Conservation (phyloP, 2,329 filamentous ascomycete species). For the Stachybotrys chlorohalonatus region DNA sequence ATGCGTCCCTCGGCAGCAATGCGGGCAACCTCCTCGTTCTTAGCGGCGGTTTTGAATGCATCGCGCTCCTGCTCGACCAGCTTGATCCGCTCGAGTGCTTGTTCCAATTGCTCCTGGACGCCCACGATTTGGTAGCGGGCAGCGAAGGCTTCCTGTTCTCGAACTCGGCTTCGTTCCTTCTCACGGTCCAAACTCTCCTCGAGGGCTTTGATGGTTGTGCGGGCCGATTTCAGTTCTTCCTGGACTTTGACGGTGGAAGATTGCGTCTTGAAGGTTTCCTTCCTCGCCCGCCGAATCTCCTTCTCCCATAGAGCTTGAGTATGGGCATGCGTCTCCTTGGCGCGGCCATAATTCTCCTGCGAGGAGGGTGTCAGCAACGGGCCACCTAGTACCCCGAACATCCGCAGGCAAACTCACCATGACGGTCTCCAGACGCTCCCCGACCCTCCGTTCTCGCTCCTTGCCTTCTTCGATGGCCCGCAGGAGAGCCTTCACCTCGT, state of each 20-base stretch:
- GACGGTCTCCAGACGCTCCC: constrained; percentile 57
- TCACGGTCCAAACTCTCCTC: constrained; percentile 55
- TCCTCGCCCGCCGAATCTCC: constrained; percentile 59
- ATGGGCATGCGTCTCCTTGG: constrained; percentile 60
- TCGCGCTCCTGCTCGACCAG: constrained; percentile 67
- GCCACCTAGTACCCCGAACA: neutral
- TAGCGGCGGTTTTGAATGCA: constrained; percentile 60
- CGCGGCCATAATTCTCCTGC: constrained; percentile 61
- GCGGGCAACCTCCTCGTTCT: constrained; percentile 64
- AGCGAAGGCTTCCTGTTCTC: constrained; percentile 62
- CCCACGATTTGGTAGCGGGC: constrained; percentile 57
- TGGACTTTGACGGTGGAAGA: constrained; percentile 62
- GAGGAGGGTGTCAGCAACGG: constrained; percentile 7
- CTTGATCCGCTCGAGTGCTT: constrained; percentile 53
- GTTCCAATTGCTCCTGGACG: constrained; percentile 57
- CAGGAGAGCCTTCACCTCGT: constrained; percentile 48
- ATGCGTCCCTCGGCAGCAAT: constrained; percentile 65
- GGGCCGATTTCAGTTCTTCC: constrained; percentile 59
- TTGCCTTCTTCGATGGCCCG: constrained; percentile 55
- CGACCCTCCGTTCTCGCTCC: constrained; percentile 56
- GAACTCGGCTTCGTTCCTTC: constrained; percentile 48
- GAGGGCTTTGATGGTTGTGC: constrained; percentile 41
- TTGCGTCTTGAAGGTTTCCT: constrained; percentile 69
- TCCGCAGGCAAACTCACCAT: constrained; percentile 44
- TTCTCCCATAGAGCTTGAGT: constrained; percentile 64